Evolutionary conservation across 1,284 basidiomycete genomes (phyloP), one percentile per base, ranked within the genome.

Genomic region (Sporisorium sorghi): DNA sequence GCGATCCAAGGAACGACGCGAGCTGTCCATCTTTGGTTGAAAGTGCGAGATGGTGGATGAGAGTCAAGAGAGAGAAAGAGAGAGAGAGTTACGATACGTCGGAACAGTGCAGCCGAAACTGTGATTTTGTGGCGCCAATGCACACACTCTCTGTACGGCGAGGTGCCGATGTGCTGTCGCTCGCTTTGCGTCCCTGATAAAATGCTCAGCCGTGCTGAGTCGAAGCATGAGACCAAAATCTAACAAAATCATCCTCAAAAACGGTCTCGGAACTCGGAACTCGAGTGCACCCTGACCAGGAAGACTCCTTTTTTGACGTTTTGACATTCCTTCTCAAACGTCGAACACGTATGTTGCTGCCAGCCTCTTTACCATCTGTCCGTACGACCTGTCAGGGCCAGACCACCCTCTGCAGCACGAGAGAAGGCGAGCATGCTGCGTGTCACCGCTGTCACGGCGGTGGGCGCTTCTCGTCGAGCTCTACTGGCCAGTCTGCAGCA

Each of bases 1-100:
- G 21, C 51, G 51, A 24, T 63, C 67, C 2, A 70, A 28, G 15
- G 63, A 66, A 12, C 32, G 59, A 33, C 56, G 72, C 42, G 62
- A 39, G 17, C 49, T 43, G 43, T 49, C 58, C 71, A 73, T 73
- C 28, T 7, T 63, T 47, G 26, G 55, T n/a, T 32, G 37, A 8
- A 21, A 28, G 23, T 12, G 35, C 10, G 17, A 28, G 26, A 46
- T 28, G 44, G 26, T n/a, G 44, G 44, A 30, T 17, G 26, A 4
- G 44, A 24, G 44, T 19, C 23, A 30, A n/a, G 15, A 37, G 15
- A 44, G 40, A 12, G 21, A n/a, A 26, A 17, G 7, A 15, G 24
- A n/a, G 28, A 46, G 15, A n/a, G 23, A 28, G 24, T 12, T 21
- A 14, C 23, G 7, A 46, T 49, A 15, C 8, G n/a, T 40, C 37